Evolutionary conservation across 169 alveolate species (phyloP).

Genomic region (Amoebophrya sp.): DNA sequence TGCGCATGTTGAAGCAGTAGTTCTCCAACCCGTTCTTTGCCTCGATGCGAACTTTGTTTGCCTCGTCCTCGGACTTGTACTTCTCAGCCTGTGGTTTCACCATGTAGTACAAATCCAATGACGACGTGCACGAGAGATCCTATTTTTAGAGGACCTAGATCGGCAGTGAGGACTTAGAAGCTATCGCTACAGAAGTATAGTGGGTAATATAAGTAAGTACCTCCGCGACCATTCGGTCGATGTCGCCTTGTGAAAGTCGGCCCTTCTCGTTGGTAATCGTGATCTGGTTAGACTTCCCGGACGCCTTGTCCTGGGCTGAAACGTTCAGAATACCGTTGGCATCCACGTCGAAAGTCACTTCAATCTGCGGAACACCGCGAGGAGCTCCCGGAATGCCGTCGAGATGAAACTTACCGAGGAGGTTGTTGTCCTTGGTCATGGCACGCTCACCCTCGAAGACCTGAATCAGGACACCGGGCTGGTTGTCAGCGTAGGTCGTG

Average conservation of each 20-base stretch:
- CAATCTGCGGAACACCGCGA: constrained; percentile 94
- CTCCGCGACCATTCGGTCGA: constrained; percentile 87
- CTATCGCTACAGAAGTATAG: neutral
- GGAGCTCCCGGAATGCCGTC: constrained; percentile 96
- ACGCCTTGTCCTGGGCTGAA: constrained; percentile 86
- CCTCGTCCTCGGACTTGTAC: constrained; percentile 86
- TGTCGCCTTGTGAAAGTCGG: constrained; percentile 81
- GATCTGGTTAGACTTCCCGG: constrained; percentile 82
- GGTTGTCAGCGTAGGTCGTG: constrained; percentile 96
- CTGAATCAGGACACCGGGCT: constrained; percentile 88
- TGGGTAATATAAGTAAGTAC: neutral
- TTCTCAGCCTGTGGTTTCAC: constrained; percentile 68
- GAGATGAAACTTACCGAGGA: constrained; percentile 88
- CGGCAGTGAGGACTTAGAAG: neutral
- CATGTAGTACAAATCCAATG: neutral
- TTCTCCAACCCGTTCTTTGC: constrained; percentile 70
- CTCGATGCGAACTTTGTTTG: constrained; percentile 69
- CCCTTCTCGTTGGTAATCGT: constrained; percentile 93
- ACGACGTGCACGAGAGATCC: neutral
- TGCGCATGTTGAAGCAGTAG: constrained; percentile 81
- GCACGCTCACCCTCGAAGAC: constrained; percentile 75
- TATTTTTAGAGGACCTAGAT: neutral
- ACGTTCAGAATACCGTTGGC: constrained; percentile 92
- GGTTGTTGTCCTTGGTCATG: constrained; percentile 88
- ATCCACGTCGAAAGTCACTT: constrained; percentile 90